These are phyloP conservation scores for Rhodamnia argentea DNA, from an alignment of 345 rosid species.

Conservation along the genomic window DNA sequence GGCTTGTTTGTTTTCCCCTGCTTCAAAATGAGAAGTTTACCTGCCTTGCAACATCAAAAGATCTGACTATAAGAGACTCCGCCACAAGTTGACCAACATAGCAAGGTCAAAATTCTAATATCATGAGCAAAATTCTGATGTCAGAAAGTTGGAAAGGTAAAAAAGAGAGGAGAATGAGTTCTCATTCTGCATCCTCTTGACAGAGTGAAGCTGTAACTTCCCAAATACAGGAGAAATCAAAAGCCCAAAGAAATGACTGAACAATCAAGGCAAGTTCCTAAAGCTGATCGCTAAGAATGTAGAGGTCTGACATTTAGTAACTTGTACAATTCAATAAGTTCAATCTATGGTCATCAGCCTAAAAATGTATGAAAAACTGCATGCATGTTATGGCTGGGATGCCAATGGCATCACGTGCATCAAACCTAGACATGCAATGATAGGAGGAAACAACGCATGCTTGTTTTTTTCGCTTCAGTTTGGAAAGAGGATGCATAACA, in stretches of 20 bases:
- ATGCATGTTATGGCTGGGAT: not conserved
- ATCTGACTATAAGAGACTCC: not conserved
- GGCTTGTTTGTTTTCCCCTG: slow-evolving; percentile 95
- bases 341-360: not conserved
- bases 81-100: not conserved
- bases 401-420: not conserved
- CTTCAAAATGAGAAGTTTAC: slow-evolving; percentile 90
- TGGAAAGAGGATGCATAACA: too few species aligned
- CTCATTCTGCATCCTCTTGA: not conserved
- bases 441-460: too few species aligned
- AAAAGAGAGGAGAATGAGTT: not conserved
- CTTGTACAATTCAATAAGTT: not conserved
- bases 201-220: not conserved
- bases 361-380: not conserved
- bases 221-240: not conserved
- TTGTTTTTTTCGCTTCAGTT: too few species aligned
- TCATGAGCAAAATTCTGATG: not conserved
- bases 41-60: slow-evolving; percentile 23
- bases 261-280: not conserved
- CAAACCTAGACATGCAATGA: not conserved
- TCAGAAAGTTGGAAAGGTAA: not conserved
- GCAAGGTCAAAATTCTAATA: not conserved
- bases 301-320: not conserved
- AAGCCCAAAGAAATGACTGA: not conserved
- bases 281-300: not conserved